Conservation (phyloP, 2,329 filamentous ascomycete genomes). For the Phoma sp. region DNA sequence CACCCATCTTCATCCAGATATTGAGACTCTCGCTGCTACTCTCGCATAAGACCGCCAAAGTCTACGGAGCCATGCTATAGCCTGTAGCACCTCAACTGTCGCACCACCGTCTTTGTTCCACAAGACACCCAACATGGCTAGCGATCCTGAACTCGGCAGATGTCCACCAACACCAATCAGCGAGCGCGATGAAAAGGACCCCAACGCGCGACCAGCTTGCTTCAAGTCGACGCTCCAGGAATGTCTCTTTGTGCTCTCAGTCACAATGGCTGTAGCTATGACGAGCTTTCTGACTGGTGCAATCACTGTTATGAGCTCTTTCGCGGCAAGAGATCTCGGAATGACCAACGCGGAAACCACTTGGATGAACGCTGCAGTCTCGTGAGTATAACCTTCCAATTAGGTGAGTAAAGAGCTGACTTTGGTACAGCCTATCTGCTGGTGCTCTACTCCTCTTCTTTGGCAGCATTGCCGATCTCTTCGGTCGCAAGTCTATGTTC, state of each 20-base stretch:
- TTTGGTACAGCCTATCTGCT: slow-evolving; percentile 59
- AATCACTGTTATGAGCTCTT: slow-evolving; percentile 67
- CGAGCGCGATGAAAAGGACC: slow-evolving; percentile 34
- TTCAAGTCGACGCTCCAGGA: slow-evolving; percentile 70
- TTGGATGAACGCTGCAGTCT: slow-evolving; percentile 70
- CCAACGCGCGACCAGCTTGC: slow-evolving; percentile 58
- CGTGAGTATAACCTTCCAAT: slow-evolving; percentile 48
- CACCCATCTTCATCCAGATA: neutral
- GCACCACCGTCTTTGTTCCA: neutral
- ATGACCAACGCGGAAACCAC: slow-evolving; percentile 72
- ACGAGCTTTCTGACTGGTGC: slow-evolving; percentile 65
- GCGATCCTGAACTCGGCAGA: slow-evolving; percentile 24
- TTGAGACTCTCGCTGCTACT: neutral
- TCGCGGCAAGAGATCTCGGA: slow-evolving; percentile 63
- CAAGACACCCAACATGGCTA: slow-evolving; percentile 15
- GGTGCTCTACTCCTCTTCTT: slow-evolving; percentile 72
- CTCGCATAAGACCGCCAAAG: neutral
- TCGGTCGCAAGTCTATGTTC: slow-evolving; percentile 68
- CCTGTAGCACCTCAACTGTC: neutral
- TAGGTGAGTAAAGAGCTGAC: neutral
- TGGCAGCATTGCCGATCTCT: slow-evolving; percentile 69
- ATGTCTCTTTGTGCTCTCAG: slow-evolving; percentile 68
- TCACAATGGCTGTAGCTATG: slow-evolving; percentile 71
- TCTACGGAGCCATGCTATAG: slow-evolving; percentile 1
- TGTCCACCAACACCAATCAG: slow-evolving; percentile 27